These are phyloP conservation scores for Exophiala sp. DNA, from an alignment of 2,329 filamentous ascomycete species.

Conservation along the genomic window DNA sequence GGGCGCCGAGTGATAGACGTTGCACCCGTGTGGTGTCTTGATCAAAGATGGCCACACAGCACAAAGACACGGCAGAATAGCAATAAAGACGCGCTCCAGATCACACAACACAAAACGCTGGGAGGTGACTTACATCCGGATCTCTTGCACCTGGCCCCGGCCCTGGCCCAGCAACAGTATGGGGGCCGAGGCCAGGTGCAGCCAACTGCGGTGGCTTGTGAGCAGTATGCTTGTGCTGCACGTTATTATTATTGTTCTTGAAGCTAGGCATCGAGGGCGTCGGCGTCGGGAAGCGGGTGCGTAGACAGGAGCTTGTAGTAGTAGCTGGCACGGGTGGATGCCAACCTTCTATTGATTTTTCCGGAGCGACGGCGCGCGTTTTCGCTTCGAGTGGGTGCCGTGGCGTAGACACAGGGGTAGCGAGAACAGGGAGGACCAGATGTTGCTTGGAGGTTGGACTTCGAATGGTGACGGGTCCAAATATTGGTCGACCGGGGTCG, in stretches of 20 bases:
- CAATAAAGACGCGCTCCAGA: neutral
- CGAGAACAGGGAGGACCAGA: neutral
- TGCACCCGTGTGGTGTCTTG: neutral
- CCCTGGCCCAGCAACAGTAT: constrained; percentile 7
- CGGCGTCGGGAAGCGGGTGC: neutral
- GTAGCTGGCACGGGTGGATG: constrained; percentile 3
- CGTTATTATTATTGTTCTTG: constrained; percentile 2
- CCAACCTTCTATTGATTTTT: constrained; percentile 13
- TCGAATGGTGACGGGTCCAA: neutral
- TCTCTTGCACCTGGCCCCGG: constrained; percentile 8
- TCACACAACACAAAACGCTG: neutral
- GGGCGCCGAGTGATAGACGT: neutral
- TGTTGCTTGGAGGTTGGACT: neutral
- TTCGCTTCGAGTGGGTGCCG: constrained; percentile 18
- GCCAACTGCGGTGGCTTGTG: constrained; percentile 9
- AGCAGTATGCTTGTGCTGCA: neutral
- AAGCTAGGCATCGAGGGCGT: constrained; percentile 1
- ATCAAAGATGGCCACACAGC: neutral
- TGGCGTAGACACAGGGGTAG: constrained; percentile 13
- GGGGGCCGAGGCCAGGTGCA: constrained; percentile 8
- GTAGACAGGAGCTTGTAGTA: neutral
- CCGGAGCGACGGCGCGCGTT: constrained; percentile 22
- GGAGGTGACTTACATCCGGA: constrained; percentile 20
- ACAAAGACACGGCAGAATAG: neutral
- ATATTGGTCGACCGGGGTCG: neutral